Base-by-base conservation (phyloP, 2,329 filamentous ascomycete species). In the Penicillium crustosum region DNA sequence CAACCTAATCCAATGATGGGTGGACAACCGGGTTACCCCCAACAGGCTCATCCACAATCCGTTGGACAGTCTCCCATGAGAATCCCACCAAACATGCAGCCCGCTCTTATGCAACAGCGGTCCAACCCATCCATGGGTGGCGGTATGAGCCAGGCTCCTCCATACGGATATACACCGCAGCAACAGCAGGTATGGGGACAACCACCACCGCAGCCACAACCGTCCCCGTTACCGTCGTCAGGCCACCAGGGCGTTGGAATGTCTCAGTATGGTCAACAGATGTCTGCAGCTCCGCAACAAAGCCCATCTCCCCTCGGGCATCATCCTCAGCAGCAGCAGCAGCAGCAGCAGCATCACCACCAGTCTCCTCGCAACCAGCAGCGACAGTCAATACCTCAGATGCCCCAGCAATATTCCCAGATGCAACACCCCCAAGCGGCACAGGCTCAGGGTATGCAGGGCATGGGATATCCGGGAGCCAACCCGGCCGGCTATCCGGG, bases 31-130 rank as follows among this genome's bases (percentile, higher is more conserved):
- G 68, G 84, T 1, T 95, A 92, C 75, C 85, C 87, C 53, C 89
- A 88, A 69, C 83, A 89, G 53, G 80, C 87, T 50, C 87, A 90
- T 69, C 83, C 88, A 36, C 89, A 89, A 69, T 82, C 87, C 39
- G 86, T 92, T 70, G 83, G 83, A 31, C 89, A 91, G 71, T 88
- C 90, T 25, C 86, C 87, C 25, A 86, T 91, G 73, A 86, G 89
- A 70, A 87, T 89, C 77, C 83, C 85, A 62, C 85, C 86, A 38
- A 77, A 80, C 70, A 77, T 85, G 73, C 76, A 80, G 35, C 78
- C 83, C 49, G 81, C 85, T 58, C 84, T 89, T 70, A 84, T 89
- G 74, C 87, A 87, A 67, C 83, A 84, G 64, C 83, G 87, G 66
- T 86, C 88, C 43, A 84, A 83, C 58, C 77, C 84, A 52, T 76